These are phyloP conservation scores for Syzygium jambos DNA, from an alignment of 345 rosid genomes.

Conservation along the genomic window DNA sequence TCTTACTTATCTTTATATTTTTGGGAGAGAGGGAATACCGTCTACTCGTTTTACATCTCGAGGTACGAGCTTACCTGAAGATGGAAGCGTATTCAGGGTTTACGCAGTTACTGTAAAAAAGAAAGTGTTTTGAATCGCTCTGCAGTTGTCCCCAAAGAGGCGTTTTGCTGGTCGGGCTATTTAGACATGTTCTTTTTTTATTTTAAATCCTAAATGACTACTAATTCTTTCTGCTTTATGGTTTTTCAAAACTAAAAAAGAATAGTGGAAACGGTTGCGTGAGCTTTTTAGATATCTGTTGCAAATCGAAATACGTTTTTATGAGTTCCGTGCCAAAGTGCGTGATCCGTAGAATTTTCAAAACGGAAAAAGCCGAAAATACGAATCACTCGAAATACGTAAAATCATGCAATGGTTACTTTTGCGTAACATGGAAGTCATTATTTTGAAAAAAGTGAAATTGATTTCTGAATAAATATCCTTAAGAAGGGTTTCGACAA, in stretches of 20 bases:
- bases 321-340: background rate
- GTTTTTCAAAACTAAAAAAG: background rate
- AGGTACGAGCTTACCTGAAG: too few relatives aligned
- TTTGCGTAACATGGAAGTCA: background rate
- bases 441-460: background rate
- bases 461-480: background rate
- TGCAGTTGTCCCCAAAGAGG: background rate
- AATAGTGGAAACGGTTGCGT: background rate
- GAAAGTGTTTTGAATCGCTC: background rate
- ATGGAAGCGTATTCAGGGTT: too few relatives aligned
- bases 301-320: background rate
- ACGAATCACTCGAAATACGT: background rate
- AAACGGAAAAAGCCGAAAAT: background rate
- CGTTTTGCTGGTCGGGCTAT: rapidly evolving
- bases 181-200: background rate
- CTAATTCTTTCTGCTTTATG: background rate
- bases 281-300: background rate
- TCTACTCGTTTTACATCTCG: too few relatives aligned
- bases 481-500: background rate
- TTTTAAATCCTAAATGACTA: background rate
- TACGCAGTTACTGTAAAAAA: background rate
- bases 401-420: background rate
- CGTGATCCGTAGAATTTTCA: background rate
- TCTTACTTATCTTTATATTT: too few relatives aligned
- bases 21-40: too few relatives aligned